Evolutionary conservation across 331 rosid species (phyloP).

Genomic region (Phaseolus coccineus): DNA sequence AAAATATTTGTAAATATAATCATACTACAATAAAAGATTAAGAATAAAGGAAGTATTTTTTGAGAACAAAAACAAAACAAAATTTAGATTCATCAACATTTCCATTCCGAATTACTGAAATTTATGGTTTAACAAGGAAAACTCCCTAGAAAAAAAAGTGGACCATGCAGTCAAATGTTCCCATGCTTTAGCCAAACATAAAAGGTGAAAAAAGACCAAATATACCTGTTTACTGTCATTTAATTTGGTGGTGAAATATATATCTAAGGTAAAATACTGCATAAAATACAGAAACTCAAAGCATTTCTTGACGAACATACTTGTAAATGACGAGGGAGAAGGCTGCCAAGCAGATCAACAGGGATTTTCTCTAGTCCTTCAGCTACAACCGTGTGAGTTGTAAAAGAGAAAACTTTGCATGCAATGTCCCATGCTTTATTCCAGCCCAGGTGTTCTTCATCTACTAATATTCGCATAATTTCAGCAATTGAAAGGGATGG

Average conservation of each 20-base stretch:
- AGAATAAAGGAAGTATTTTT: conserved; percentile 6
- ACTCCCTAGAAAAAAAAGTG: conserved; percentile 34
- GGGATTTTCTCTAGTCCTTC: conserved; percentile 79
- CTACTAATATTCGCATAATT: conserved; percentile 74
- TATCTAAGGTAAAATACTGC: conserved; percentile 6
- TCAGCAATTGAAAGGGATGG: conserved; percentile 78
- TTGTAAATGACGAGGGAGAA: conserved; percentile 83
- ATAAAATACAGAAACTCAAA: conserved; percentile 35
- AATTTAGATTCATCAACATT: conserved; percentile 20
- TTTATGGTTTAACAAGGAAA: conserved; percentile 24
- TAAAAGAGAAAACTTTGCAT: conserved; percentile 69
- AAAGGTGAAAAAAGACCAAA: conserved; percentile 27
- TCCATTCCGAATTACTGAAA: conserved; percentile 17
- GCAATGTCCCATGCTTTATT: conserved; percentile 66
- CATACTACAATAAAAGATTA: conserved; percentile 3
- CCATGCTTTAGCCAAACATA: conserved; percentile 29
- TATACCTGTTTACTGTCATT: conserved; percentile 17
- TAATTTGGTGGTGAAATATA: conserved; percentile 17
- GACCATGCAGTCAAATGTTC: conserved; percentile 35
- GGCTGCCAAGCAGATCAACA: conserved; percentile 71
- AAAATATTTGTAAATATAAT: conserved; percentile 39
- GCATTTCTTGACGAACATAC: conserved; percentile 43
- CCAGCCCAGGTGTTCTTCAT: conserved; percentile 75
- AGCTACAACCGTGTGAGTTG: conserved; percentile 73
- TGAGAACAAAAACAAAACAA: conserved; percentile 8